A percentile compares a stretch with the other conserved stretches of the same genome.
Conservation (phyloP, 2,329 filamentous ascomycete genomes). For the Paraconiothyrium brasiliense region DNA sequence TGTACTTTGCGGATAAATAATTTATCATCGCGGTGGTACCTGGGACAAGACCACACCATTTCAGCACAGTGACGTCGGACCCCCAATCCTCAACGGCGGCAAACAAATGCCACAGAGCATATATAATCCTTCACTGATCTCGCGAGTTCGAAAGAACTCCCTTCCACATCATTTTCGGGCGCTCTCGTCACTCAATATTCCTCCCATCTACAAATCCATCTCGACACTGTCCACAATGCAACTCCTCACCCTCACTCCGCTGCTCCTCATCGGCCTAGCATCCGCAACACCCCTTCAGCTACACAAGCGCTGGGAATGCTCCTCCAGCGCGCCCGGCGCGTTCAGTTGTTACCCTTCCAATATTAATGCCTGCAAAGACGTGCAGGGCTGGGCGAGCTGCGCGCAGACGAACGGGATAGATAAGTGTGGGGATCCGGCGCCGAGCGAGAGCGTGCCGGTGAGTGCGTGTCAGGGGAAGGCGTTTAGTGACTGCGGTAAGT, state of each 20-base stretch:
- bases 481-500: slow-evolving; percentile 7
- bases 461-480: not conserved
- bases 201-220: too few species aligned
- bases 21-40: not conserved
- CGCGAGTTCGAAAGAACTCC: not conserved
- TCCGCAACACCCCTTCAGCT: not conserved
- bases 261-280: not conserved
- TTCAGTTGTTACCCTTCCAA: slow-evolving; percentile 11
- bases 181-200: too few species aligned
- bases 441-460: slow-evolving; percentile 3
- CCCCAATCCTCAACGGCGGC: not conserved
- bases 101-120: not conserved
- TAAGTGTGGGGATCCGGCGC: slow-evolving; percentile 15
- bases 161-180: too few species aligned
- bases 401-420: slow-evolving; percentile 2
- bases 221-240: not conserved
- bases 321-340: slow-evolving; percentile 7
- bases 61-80: not conserved
- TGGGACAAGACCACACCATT: not conserved
- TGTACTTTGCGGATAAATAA: not conserved
- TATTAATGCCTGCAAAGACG: slow-evolving; percentile 6
- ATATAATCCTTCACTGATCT: not conserved
- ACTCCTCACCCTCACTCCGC: not conserved
- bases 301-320: slow-evolving; percentile 13
- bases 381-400: slow-evolving; percentile 9